Conservation (phyloP, 2,329 filamentous ascomycete genomes). For the Helminthosporium solani region DNA sequence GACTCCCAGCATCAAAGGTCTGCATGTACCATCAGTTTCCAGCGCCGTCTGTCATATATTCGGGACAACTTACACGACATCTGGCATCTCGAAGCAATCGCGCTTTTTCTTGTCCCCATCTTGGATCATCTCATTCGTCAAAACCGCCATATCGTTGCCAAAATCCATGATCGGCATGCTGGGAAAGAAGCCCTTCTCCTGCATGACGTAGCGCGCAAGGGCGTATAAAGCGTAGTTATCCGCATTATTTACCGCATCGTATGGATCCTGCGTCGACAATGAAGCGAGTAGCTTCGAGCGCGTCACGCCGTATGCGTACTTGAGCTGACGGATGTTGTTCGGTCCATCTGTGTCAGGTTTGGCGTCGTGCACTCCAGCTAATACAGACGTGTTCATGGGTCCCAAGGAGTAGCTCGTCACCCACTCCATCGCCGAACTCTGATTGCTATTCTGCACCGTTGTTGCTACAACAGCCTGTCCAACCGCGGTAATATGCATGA, state of each 20-base stretch:
- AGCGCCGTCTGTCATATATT: not conserved
- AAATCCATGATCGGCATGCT: slow-evolving; percentile 34
- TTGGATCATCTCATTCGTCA: slow-evolving; percentile 36
- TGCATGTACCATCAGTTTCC: slow-evolving; percentile 1
- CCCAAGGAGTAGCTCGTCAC: slow-evolving; percentile 15
- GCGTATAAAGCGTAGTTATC: slow-evolving; percentile 40
- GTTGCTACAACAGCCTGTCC: slow-evolving; percentile 29
- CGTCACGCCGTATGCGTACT: slow-evolving; percentile 37
- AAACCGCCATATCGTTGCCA: slow-evolving; percentile 29
- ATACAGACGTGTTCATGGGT: slow-evolving; percentile 36
- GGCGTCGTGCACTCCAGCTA: slow-evolving; percentile 34
- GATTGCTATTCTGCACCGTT: slow-evolving; percentile 13
- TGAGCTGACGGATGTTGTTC: slow-evolving; percentile 24
- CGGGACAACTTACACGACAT: slow-evolving; percentile 29
- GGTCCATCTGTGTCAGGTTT: slow-evolving; percentile 21
- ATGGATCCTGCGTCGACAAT: slow-evolving; percentile 32
- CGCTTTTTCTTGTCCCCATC: slow-evolving; percentile 31
- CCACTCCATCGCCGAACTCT: slow-evolving; percentile 26
- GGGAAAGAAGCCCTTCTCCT: slow-evolving; percentile 32
- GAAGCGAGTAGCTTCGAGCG: slow-evolving; percentile 35
- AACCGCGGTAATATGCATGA: slow-evolving; percentile 36
- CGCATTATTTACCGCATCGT: slow-evolving; percentile 37
- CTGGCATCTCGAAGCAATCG: slow-evolving; percentile 30
- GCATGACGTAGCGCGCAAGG: slow-evolving; percentile 32
- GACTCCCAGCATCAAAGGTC: not conserved